A percentile compares a stretch with the other conserved stretches of the same genome.
Evolutionary conservation across 139 green algal genomes (phyloP).

Genomic region (Prasinococcaceae sp.): DNA sequence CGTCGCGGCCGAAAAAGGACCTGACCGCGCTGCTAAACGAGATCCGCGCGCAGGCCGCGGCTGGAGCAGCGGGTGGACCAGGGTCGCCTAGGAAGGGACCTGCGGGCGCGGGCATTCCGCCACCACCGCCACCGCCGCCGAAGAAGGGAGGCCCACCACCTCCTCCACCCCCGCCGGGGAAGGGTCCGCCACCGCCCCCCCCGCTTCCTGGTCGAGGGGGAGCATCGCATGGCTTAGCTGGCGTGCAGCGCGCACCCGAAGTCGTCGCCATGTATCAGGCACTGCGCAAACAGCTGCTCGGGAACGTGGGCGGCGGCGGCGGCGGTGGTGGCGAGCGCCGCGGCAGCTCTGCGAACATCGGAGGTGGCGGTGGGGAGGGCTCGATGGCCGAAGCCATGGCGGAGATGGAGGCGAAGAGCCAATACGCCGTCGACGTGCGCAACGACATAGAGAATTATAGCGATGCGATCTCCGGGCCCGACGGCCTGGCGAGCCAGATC

Average conservation of each 20-base stretch:
- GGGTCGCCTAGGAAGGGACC: too few species aligned
- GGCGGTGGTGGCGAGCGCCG: not conserved
- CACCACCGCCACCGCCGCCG: too few species aligned
- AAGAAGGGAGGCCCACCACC: not conserved
- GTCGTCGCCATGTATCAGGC: conserved; percentile 23
- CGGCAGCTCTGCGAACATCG: too few species aligned
- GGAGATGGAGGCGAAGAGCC: conserved; percentile 26
- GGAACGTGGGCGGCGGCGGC: not conserved
- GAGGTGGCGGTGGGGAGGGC: too few species aligned
- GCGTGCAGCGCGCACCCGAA: conserved; percentile 17
- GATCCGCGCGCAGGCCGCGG: too few species aligned
- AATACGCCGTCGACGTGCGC: conserved; percentile 24
- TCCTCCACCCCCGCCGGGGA: conserved; percentile 8
- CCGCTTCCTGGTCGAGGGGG: not conserved
- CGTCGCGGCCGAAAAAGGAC: too few species aligned
- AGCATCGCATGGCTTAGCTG: not conserved
- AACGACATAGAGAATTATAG: conserved; percentile 21
- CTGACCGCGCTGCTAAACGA: too few species aligned
- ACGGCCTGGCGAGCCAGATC: conserved; percentile 1
- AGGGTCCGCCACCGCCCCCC: not conserved
- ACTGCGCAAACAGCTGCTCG: conserved; percentile 11
- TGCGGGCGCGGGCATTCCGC: too few species aligned
- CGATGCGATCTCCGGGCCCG: too few species aligned
- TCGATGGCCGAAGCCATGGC: conserved; percentile 7
- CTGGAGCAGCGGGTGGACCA: too few species aligned